A percentile compares a stretch with the other conserved stretches of the same genome.
phyloP scores from a whole-genome alignment of 805 yeast species.

The Saccharomycopsis fodiens region DNA sequence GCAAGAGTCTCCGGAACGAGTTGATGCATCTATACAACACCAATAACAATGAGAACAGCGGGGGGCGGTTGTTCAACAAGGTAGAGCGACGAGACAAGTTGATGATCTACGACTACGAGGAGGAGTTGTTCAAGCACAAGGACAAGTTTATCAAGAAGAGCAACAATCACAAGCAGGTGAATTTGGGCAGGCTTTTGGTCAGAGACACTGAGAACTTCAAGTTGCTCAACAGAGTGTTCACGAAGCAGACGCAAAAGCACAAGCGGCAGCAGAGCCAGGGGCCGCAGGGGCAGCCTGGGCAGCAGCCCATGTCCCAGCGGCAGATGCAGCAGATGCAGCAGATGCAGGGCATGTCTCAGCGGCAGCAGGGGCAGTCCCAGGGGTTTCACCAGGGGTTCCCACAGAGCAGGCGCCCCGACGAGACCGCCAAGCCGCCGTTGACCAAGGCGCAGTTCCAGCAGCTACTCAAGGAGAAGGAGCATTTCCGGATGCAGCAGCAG shows the following conservation, averaged over 20 bases:
- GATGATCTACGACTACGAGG: constrained; percentile 16
- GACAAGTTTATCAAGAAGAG: constrained; percentile 5
- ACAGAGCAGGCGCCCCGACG: background rate
- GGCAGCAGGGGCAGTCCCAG: no score
- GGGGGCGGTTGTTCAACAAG: background rate
- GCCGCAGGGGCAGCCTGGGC: background rate
- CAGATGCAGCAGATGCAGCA: no score
- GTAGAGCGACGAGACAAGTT: constrained; percentile 12
- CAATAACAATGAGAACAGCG: background rate
- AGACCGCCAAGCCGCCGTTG: background rate
- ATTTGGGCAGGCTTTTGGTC: constrained; percentile 11
- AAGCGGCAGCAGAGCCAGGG: background rate
- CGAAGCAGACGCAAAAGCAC: background rate
- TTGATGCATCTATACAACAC: constrained; percentile 14
- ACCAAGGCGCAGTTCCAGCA: constrained; percentile 1
- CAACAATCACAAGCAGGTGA: background rate
- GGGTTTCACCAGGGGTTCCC: no score
- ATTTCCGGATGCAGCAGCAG: background rate
- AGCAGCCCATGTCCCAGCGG: background rate
- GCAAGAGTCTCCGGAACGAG: constrained; percentile 16
- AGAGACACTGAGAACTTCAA: constrained; percentile 16
- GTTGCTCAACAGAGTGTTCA: constrained; percentile 13
- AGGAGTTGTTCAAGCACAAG: constrained; percentile 8
- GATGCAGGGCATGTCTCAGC: no score
- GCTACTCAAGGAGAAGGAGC: background rate